Base-by-base conservation (phyloP, 331 rosid genomes). In the Telfairia occidentalis region DNA sequence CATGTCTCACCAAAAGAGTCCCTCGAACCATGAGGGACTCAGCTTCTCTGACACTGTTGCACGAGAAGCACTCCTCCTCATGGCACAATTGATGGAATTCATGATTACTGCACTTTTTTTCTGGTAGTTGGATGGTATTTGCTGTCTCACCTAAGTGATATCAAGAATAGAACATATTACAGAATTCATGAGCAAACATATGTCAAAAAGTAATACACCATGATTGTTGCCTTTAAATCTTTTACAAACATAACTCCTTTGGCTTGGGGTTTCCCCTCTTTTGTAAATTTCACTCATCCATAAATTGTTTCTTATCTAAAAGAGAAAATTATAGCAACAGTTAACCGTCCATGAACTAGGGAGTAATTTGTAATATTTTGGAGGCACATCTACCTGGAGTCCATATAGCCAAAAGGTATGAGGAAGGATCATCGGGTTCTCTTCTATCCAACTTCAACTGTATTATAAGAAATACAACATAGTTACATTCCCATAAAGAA, bases 371-470 rank as follows among this genome's bases (percentile, higher is more conserved):
- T 30, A 32, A 19, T 34, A 26, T 35, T 55, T 38, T 63, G 58
- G 53, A 42, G 79, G 5, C 72, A 77, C 75, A 53, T 77, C 65
- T 86, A 89, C 99, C 99, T 89, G 99, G 99, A 70, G 97, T 86
- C 99, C 99, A 96, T 82, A 96, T 92, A 63, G 99, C 98, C 78
- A 96, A 88, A 72, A 96, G 94, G 89, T 96, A 96, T 52, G 78
- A 83, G 85, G 92, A 87, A 15, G 99, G 99, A 81, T 96, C 99
- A 82, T 96, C 99, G 28, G 87, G 84, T 87, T 96, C 99, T 77
- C 99, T 89, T 63, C 12, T 81, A 48, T 90, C 97, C 89, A 92
- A 72, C 84, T 88, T 89, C 79, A 88, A 83, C 88, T 79, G 83
- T 82, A 43, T 43, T 70, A 48, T 49, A 34, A 71, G 42, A 71